Conservation (phyloP, 2,329 filamentous ascomycete species). For the Tolypocladium inflatum region DNA sequence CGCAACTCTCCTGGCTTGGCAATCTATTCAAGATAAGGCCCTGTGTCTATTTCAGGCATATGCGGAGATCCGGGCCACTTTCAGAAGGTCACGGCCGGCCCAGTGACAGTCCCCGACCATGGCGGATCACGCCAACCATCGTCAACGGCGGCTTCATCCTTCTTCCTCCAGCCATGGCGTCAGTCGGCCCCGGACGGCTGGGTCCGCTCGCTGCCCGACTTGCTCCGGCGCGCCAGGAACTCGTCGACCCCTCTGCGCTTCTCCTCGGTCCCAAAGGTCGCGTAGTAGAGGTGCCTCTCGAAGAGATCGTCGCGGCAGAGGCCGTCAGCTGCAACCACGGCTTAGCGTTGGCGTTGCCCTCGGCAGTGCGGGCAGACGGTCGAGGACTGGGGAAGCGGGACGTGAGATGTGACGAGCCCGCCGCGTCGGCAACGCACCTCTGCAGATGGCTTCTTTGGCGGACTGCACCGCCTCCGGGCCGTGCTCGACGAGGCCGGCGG, state of each 20-base stretch:
- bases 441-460: conserved; percentile 19
- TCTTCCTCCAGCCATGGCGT: not conserved
- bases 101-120: not conserved
- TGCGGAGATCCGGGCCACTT: not conserved
- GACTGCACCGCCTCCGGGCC: conserved; percentile 15
- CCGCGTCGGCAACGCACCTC: conserved; percentile 9
- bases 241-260: conserved; percentile 17
- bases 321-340: conserved; percentile 11
- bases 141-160: conserved; percentile 2
- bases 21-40: not conserved
- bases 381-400: not conserved
- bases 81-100: not conserved
- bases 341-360: not conserved
- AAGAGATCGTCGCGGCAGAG: conserved; percentile 19
- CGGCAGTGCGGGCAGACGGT: not conserved
- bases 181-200: not conserved
- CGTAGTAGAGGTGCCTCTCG: conserved; percentile 24
- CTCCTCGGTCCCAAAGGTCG: conserved; percentile 22
- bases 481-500: conserved; percentile 12
- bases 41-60: not conserved
- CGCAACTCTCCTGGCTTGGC: not conserved
- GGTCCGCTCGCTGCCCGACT: not conserved
- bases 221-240: conserved; percentile 15
- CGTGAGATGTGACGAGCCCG: not conserved
- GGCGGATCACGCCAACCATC: not conserved